Base-by-base conservation (phyloP, 345 rosid species). In the Pistacia vera region DNA sequence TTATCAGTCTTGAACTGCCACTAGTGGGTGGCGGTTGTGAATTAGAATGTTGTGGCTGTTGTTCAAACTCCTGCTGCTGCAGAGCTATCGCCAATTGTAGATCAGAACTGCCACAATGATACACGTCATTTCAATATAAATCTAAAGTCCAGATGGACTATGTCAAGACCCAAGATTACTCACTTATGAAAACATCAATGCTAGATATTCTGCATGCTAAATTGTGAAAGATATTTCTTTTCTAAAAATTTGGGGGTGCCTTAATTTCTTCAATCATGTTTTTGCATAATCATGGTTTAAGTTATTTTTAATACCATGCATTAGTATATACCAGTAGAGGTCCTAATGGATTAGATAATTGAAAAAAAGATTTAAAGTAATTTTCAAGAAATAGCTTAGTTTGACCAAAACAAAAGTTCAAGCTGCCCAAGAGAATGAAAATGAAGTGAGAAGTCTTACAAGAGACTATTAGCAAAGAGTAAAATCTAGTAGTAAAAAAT, bases 31-130 rank as follows among this genome's bases (percentile, higher is more conserved):
- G 82, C 82, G 88, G 97, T 73, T 87, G 91, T 55, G 74, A 35
- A 80, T 80, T 84, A 46, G 88, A 81, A 62, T 86, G 91, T 70
- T 88, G 95, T 1, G 81, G 88, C 81, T 87, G 98, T 46, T 90
- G 95, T 75, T 91, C 99, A 69, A 90, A 94, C 90, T 97, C 99
- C 77, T 92, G 92, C 63, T 97, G 99, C 78, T 97, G 99, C 81
- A 97, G 83, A 68, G 97, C 99, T 81, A 97, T 97, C 66, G 99
- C 99, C 61, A 91, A 84, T 86, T 94, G 97, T 70, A 94, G 89
- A 88, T 97, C 99, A 76, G 97, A 82, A 78, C 99, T 96, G 90
- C 83, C 69, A 86, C 69, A 75, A 81, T 38, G 58, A 68, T 49
- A 66, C 54, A 62, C 55, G 66, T 4, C 52, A 41, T 63, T 56